phyloP scores from a whole-genome alignment of 768 basidiomycete species.

The Rhizopogon rudus region DNA sequence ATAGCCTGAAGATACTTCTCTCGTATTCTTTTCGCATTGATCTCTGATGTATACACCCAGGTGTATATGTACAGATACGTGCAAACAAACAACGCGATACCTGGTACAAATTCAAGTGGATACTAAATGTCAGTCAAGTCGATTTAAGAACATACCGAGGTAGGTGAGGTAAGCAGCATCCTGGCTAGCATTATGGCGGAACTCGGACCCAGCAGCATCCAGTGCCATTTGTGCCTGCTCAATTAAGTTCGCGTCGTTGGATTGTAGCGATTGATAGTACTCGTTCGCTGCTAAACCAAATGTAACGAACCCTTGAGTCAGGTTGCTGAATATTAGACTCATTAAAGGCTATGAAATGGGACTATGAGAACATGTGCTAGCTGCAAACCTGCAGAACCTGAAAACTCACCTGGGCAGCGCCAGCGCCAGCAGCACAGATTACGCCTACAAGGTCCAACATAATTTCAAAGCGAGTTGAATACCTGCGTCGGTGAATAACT shows the following conservation, averaged over 20 bases:
- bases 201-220: constrained; percentile 8
- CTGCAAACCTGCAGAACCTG: neutral
- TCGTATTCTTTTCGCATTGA: constrained; percentile 42
- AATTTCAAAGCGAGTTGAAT: constrained; percentile 68
- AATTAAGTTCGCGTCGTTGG: constrained; percentile 8
- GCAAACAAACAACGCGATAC: constrained; percentile 40
- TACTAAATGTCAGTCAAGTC: neutral
- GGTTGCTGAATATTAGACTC: constrained; percentile 46
- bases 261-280: constrained; percentile 1
- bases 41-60: constrained; percentile 36
- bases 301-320: constrained; percentile 35
- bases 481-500: constrained; percentile 39
- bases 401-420: constrained; percentile 67
- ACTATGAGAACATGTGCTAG: neutral
- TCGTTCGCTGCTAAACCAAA: constrained; percentile 18
- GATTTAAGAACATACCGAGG: constrained; percentile 28
- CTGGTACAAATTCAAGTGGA: constrained; percentile 15
- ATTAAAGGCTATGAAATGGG: constrained; percentile 25
- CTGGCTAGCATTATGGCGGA: constrained; percentile 24
- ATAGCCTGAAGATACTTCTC: constrained; percentile 44
- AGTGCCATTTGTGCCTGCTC: constrained; percentile 6
- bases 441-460: constrained; percentile 66
- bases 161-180: constrained; percentile 35
- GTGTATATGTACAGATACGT: constrained; percentile 38
- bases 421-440: constrained; percentile 64